Evolutionary conservation across 2,329 filamentous ascomycete species (phyloP), one percentile per base, ranked within the genome.

Genomic region (Ophiostoma populinum): DNA sequence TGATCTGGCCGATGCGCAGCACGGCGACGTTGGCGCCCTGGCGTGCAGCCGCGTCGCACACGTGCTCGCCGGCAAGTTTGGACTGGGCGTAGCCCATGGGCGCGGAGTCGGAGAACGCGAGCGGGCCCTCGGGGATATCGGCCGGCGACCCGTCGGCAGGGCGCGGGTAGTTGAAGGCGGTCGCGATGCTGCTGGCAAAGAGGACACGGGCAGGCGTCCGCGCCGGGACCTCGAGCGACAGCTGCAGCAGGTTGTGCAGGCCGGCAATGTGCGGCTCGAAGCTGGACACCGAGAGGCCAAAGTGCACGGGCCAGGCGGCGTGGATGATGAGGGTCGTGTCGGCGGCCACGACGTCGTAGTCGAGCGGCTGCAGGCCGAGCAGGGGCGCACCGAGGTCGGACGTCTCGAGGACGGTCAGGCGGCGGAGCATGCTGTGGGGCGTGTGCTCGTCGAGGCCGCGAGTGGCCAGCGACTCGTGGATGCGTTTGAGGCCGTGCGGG

Each of bases 251-350:
- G 36, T 57, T 57, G 9, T 51, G 49, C 12, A 59, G 46, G 4
- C 58, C 62, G 9, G 46, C 49, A 41, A 66, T 56, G 41, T 63
- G 55, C 7, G 52, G 47, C 38, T 58, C 55, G 44, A 67, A 63
- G 39, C 55, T 59, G n/a, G 50, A 45, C 1, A 62, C 52, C 1
- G 54, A 52, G 36, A 65, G 52, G 42, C 61, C 61, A 54, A 67
- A 67, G 44, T 66, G 65, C 9, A 67, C 63, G 1, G 59, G 55
- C 62, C 62, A 65, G 2, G 62, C 60, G 24, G 53, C 51, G 49
- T 66, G 61, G 35, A 65, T 55, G 33, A 62, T 51, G 16, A 51
- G 43, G 0, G 59, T 63, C 7, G 59, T 45, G 5, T 52, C 40
- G 24, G 37, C 29, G 3, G 40, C 37, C 4, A 60, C 42, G 8